Conservation (phyloP, 2,329 filamentous ascomycete genomes). For the Onygenales sp. region DNA sequence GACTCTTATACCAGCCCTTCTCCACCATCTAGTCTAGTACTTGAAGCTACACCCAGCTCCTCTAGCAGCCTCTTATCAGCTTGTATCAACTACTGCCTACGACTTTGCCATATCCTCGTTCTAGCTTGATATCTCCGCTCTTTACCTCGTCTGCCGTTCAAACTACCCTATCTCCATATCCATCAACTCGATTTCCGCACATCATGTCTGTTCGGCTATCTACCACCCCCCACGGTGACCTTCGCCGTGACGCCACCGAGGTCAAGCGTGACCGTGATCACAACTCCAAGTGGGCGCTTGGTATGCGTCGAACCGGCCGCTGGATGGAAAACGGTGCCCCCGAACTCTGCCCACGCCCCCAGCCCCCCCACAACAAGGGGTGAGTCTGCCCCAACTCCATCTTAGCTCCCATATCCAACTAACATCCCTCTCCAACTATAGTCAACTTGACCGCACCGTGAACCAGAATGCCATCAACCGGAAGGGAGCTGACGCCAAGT, state of each 20-base stretch:
- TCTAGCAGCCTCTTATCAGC: too few species aligned
- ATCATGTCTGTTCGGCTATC: slow-evolving; percentile 15
- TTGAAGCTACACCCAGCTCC: too few species aligned
- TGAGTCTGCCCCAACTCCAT: slow-evolving; percentile 12
- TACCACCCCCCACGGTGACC: slow-evolving; percentile 40
- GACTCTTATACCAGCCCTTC: too few species aligned
- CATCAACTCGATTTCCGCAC: slow-evolving; percentile 1
- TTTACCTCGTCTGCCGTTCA: neutral
- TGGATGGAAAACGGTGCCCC: slow-evolving; percentile 5
- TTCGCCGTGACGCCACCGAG: slow-evolving; percentile 45
- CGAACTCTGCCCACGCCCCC: neutral
- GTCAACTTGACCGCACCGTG: neutral
- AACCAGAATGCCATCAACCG: slow-evolving; percentile 13
- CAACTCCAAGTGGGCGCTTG: slow-evolving; percentile 32
- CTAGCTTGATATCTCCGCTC: neutral
- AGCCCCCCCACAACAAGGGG: slow-evolving; percentile 10
- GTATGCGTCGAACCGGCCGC: slow-evolving; percentile 13
- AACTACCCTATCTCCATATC: neutral
- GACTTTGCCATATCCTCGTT: neutral
- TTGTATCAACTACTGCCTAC: too few species aligned
- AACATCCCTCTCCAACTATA: slow-evolving; percentile 3
- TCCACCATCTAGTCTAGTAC: too few species aligned
- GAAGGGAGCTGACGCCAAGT: slow-evolving; percentile 12
- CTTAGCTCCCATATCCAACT: slow-evolving; percentile 1
- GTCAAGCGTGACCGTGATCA: slow-evolving; percentile 31